Evolutionary conservation across 805 yeast genomes (phyloP), one percentile per base, ranked within the genome.

Genomic region (Candida taoyuanica): DNA sequence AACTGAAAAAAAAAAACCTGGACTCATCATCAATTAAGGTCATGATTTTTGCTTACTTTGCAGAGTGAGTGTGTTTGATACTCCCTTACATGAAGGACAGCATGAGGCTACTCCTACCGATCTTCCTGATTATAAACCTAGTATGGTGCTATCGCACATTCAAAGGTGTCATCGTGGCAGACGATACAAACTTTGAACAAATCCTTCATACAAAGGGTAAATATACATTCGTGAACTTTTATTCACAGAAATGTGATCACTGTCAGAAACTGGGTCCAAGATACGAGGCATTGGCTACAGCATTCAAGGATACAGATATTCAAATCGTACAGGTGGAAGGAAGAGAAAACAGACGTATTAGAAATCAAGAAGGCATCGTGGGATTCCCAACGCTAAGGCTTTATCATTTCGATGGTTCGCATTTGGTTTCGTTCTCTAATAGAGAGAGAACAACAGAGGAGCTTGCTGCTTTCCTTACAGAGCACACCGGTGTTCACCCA

Each of bases 351-450:
- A 54, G 50, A 26, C 51, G 64, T 14, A 55, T 74, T 6, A 56
- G 68, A 27, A 49, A 48, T 24, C 53, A 67, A 33, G 74, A 74
- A 41, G 48, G 52, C 13, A 59, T 78, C 3, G 42, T 47, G 9
- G 65, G 64, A 15, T 78, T 63, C 50, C 85, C 85, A 2, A 61
- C 71, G 1, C 40, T 78, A 34, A 66, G 68, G 46, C 49, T 78
- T 6, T 68, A 73, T 42, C 56, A 68, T 24, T 60, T 62, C 33
- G 58, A 60, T 29, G 71, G 73, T 2, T 67, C 64, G 33, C 58
- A 62, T 37, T 60, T 71, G 5, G 63, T 58, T 0, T 55, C 60
- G 2, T 76, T 62, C 48, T 25, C 39, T 0, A 49, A 50, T 2
- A 66, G 63, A 2, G 62, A 59, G 1, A 49, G 67, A 39, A 53